These are phyloP conservation scores for Venturia pyrina DNA, from an alignment of 2,329 filamentous ascomycete genomes.

Conservation along the genomic window DNA sequence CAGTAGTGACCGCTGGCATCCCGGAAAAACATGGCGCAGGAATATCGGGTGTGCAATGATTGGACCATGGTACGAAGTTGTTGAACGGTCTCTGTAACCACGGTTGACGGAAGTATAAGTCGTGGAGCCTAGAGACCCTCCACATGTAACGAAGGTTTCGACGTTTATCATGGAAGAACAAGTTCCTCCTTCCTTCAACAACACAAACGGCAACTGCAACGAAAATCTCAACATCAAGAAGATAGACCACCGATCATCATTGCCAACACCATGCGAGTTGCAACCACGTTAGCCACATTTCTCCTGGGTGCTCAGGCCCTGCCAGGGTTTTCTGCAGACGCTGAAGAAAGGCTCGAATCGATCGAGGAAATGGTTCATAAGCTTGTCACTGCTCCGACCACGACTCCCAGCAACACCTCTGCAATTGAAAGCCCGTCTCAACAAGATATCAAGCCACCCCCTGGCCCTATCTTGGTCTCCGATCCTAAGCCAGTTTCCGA, in stretches of 20 bases:
- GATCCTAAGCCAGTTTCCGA: background rate
- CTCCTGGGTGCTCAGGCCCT: background rate
- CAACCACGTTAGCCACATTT: background rate
- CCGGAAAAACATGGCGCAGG: too few species aligned
- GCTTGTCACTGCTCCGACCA: background rate
- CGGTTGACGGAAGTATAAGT: background rate
- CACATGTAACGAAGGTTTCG: background rate
- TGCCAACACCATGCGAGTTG: background rate
- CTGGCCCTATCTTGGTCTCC: background rate
- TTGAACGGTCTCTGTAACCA: background rate
- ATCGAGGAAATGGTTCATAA: background rate
- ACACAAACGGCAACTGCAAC: background rate
- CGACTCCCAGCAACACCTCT: background rate
- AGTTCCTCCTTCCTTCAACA: background rate
- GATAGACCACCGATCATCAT: background rate
- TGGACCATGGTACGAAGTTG: background rate
- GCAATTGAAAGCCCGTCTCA: background rate
- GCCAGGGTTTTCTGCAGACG: background rate
- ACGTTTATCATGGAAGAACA: background rate
- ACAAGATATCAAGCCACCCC: background rate
- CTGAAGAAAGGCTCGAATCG: background rate
- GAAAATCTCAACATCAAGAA: background rate
- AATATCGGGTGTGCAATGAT: background rate
- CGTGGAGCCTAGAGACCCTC: background rate
- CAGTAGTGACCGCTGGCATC: too few species aligned